Percentiles rank a stretch among this genome's conserved stretches.
phyloP scores from a whole-genome alignment of 306 rosid genomes.

The Spatholobus suberectus region DNA sequence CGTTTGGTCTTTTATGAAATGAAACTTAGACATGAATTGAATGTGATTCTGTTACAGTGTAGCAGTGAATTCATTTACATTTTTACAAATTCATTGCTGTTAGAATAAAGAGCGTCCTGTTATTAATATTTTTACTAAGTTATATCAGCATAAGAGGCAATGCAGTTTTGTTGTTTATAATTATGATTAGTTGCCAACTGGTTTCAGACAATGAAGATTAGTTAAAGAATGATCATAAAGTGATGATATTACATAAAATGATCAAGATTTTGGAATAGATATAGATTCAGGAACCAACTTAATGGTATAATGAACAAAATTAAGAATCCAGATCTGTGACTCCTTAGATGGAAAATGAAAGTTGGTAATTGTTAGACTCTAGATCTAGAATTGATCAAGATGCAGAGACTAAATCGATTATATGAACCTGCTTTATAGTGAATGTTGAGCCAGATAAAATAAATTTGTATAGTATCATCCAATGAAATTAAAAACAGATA shows the following conservation, averaged over 20 bases:
- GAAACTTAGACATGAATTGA: neutral
- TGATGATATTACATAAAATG: neutral
- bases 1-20: neutral
- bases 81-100: neutral
- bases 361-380: neutral
- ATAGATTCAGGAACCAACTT: neutral
- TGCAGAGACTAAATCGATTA: neutral
- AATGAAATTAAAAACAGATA: neutral
- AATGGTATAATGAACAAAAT: neutral
- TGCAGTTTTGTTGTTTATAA: neutral
- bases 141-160: neutral
- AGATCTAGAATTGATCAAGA: neutral
- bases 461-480: neutral
- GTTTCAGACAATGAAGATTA: neutral
- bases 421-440: neutral
- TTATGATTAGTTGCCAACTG: neutral
- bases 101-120: neutral
- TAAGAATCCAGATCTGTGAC: neutral
- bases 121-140: neutral
- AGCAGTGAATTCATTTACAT: neutral
- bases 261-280: neutral
- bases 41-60: neutral
- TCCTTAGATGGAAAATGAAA: neutral
- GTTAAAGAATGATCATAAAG: neutral
- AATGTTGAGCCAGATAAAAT: neutral